Percentiles rank a stretch among this genome's conserved stretches.
Evolutionary conservation across 176 grass and related monocot species (phyloP).

Genomic region (Rhynchospora breviuscula): DNA sequence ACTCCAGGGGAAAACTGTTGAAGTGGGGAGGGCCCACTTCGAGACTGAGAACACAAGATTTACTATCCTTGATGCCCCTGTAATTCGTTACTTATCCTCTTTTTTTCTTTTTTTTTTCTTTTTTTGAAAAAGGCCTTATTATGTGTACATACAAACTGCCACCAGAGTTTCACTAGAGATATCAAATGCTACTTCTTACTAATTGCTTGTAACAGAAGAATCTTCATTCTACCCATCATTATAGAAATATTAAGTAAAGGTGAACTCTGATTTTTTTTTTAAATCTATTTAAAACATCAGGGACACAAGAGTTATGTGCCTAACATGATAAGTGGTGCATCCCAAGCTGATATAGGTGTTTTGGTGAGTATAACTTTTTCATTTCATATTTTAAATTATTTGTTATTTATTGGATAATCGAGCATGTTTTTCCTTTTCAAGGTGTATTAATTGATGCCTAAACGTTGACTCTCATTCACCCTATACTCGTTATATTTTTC

Average conservation of each 20-base stretch:
- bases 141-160: not conserved
- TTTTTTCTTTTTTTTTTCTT: not conserved
- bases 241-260: not conserved
- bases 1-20: constrained; percentile 73
- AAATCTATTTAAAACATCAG: constrained; percentile 50
- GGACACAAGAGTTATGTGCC: constrained; percentile 98
- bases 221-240: not conserved
- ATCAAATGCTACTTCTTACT: not conserved
- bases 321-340: constrained; percentile 95
- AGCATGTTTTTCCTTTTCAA: not conserved
- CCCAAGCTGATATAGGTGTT: constrained; percentile 97
- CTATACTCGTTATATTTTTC: not conserved
- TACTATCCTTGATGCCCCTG: constrained; percentile 83
- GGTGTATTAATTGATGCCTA: not conserved
- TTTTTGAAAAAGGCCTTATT: not conserved
- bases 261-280: constrained; percentile 15
- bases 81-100: constrained; percentile 28
- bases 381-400: not conserved
- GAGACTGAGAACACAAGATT: constrained; percentile 84
- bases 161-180: not conserved
- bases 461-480: not conserved
- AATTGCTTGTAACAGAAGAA: not conserved
- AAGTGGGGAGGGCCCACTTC: constrained; percentile 92
- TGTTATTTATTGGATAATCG: not conserved
- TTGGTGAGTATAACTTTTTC: constrained; percentile 44